Evolutionary conservation across 192 early-diverging fungal species (phyloP).

Genomic region (Coemansia sp.): DNA sequence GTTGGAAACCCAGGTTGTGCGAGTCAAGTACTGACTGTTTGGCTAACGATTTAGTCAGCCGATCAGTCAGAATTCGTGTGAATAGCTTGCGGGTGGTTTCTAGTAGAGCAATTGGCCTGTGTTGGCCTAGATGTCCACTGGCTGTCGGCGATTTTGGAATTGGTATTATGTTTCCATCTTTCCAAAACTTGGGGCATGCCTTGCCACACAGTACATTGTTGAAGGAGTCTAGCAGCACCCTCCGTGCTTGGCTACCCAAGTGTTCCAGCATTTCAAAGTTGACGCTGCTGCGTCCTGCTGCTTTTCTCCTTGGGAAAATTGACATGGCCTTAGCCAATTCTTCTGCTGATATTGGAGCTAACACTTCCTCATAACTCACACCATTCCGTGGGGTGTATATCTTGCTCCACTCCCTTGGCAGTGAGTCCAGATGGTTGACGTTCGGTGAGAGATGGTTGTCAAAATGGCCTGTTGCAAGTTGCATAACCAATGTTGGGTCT

Average conservation of each 20-base stretch:
- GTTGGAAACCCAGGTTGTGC: constrained; percentile 10
- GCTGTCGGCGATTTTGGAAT: constrained; percentile 4
- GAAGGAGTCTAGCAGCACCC: background rate
- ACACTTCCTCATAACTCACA: too few relatives aligned
- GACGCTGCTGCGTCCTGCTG: constrained; percentile 3
- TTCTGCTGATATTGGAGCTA: too few relatives aligned
- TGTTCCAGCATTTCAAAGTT: background rate
- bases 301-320: constrained; percentile 3
- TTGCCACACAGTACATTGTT: background rate
- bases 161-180: constrained; percentile 3
- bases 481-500: too few relatives aligned
- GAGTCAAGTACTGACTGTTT: background rate
- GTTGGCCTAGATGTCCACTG: background rate
- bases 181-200: background rate
- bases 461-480: too few relatives aligned
- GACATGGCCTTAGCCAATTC: too few relatives aligned
- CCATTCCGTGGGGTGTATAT: too few relatives aligned
- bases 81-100: constrained; percentile 8
- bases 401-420: too few relatives aligned
- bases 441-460: too few relatives aligned
- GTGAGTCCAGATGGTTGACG: too few relatives aligned
- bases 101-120: constrained; percentile 10
- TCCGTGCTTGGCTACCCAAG: background rate
- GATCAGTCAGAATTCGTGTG: background rate
- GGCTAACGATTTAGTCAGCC: background rate